Base-by-base conservation (phyloP, 2,329 filamentous ascomycete genomes). In the Scedosporium dehoogii region DNA sequence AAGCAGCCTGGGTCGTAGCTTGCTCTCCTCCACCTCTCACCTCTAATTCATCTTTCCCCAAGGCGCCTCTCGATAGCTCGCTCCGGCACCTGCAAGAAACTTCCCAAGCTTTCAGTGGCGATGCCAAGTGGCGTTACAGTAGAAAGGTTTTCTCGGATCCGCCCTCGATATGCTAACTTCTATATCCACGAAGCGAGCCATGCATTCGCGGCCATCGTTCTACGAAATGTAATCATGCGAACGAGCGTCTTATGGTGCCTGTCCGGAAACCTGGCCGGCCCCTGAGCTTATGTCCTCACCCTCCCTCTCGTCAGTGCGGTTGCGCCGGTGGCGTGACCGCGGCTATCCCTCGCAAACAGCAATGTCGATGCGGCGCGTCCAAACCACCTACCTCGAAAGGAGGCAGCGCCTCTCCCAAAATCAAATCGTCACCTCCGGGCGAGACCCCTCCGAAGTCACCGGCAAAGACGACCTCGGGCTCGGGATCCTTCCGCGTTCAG, bases 201-300 rank as follows among this genome's bases (percentile, higher is more conserved):
- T 90, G 88, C 72, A 90, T 90, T 68, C 85, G 87, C 69, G 88
- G 88, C 63, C 88, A 91, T 73, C 85, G 88, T 68, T 90, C 88
- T 33, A 89, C 87, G 60, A 89, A 88, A 77, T 91, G 88, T 73
- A 86, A 82, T 58, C 88, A 91, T 70, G 80, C 79, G 64, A 79
- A 81, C 66, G 86, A 89, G 68, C 83, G 87, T 63, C 75, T 89
- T 41, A 85, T 90, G 79, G 78, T 89, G 3, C 85, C 85, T 23
- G 88, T 91, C 16, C 83, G 87, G 65, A 90, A 90, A 69, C 87
- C 88, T 16, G 88, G 88, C 18, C 81, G 88, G 59, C 88, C 87
- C 7, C 74, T 90, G 62, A 89, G 86, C 71, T 81, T 82, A 61
- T 90, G 87, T 68, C 86, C 87, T 61, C 87, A 90, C 68, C 81